These are phyloP conservation scores for Pelargonium nanum DNA, from an alignment of 345 rosid species.

Conservation along the genomic window DNA sequence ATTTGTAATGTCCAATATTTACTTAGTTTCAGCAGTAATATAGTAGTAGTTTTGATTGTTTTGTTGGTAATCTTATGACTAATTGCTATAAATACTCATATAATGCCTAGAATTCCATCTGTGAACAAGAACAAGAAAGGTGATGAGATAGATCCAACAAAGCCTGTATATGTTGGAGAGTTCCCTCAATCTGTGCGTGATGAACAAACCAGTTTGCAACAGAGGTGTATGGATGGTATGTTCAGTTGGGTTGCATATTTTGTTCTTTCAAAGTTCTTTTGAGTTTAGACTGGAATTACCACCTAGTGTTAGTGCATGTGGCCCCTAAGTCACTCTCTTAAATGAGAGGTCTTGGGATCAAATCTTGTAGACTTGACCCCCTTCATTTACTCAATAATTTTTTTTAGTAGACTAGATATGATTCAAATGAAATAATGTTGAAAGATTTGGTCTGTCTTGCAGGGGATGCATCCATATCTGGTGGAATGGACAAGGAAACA, in stretches of 20 bases:
- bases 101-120: slow-evolving; percentile 40
- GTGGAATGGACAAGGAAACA: slow-evolving; percentile 74
- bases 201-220: slow-evolving; percentile 43
- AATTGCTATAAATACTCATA: background rate
- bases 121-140: slow-evolving; percentile 34
- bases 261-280: background rate
- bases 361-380: too few species aligned
- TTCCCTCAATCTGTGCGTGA: slow-evolving; percentile 70
- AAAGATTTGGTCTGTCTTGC: slow-evolving; percentile 19
- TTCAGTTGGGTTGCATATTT: slow-evolving; percentile 7
- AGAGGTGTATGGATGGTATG: slow-evolving; percentile 49
- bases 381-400: too few species aligned
- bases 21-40: too few species aligned
- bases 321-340: too few species aligned
- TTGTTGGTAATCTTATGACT: background rate
- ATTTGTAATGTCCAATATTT: background rate
- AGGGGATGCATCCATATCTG: slow-evolving; percentile 47
- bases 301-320: too few species aligned
- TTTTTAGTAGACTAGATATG: background rate
- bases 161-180: slow-evolving; percentile 85
- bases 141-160: slow-evolving; percentile 41
- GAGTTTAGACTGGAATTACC: background rate
- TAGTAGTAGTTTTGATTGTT: background rate
- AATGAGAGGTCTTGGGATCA: too few species aligned
- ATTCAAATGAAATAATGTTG: slow-evolving; percentile 5